These are phyloP conservation scores for Fusarium albidum DNA, from an alignment of 2,329 filamentous ascomycete genomes.

Conservation along the genomic window DNA sequence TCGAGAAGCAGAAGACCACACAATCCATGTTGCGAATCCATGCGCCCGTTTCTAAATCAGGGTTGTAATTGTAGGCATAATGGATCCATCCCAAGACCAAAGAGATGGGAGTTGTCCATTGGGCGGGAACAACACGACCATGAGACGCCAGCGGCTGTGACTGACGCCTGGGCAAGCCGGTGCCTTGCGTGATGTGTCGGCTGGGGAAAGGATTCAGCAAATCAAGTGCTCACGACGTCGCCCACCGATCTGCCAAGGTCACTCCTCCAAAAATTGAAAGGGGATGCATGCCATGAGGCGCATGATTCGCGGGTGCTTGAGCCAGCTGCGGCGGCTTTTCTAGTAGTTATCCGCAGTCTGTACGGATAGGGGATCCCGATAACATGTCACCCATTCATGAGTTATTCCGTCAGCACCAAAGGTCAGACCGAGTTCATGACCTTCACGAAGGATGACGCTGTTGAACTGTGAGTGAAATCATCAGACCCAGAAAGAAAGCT, in stretches of 20 bases:
- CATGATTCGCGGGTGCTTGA: background rate
- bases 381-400: too few species aligned
- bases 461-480: too few species aligned
- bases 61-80: constrained; percentile 7
- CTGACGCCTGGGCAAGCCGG: background rate
- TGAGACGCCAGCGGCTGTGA: background rate
- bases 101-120: constrained; percentile 12
- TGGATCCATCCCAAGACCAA: background rate
- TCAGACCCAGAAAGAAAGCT: background rate
- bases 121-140: constrained; percentile 1
- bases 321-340: background rate
- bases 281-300: constrained; percentile 4
- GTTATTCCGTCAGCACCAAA: too few species aligned
- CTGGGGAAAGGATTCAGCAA: constrained; percentile 3
- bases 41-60: constrained; percentile 9
- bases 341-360: too few species aligned
- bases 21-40: background rate
- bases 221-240: constrained; percentile 3
- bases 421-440: too few species aligned
- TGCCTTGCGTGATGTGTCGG: background rate
- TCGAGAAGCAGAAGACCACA: constrained; percentile 8
- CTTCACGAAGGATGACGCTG: too few species aligned
- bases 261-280: constrained; percentile 9
- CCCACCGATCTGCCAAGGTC: constrained; percentile 14
- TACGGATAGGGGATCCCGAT: too few species aligned